Base-by-base conservation (phyloP, 768 basidiomycete species). In the Boletus vermiculosoides region DNA sequence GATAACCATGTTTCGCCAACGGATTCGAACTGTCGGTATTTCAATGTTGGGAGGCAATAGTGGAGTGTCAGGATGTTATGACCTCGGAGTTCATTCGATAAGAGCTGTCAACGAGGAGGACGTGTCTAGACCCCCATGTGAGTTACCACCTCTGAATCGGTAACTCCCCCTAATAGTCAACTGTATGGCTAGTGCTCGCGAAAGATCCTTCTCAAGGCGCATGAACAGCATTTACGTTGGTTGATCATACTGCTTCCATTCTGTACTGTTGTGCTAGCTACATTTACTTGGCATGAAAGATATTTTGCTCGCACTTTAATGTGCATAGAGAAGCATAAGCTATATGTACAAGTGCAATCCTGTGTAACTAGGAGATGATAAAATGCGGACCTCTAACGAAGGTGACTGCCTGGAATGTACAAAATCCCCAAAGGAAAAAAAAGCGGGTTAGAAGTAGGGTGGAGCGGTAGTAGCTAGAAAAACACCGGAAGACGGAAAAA, bases 41-140 rank as follows among this genome's bases (percentile, higher is more conserved):
- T 92, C 92, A 1, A 73, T 98, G 16, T 77, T 98, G 5, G 95
- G 94, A 13, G 91, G 92, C 2, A 92, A 90, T 53, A 85, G 88
- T 54, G 83, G 85, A 15, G 76, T 84, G 10, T 77, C 84, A 41
- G 94, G 94, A 2, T 75, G 77, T 28, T 96, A 89, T 64, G 94
- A 95, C 62, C 80, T 96, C 0, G 90, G 88, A 4, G 79, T 95
- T 45, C 89, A 92, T 62, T 85, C 83, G 2, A 89, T 96, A 55
- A 79, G 86, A 52, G 83, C 88, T n/a, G 86, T 92, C 28, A 91
- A 92, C 56, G 83, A 89, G 50, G 87, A 87, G 62, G 86, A 89
- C 63, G 73, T 77, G 54, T 67, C 72, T 5, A 69, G 59, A 41
- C 67, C 59, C 22, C 66, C 63, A 53, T 42, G 76, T 75, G 59